A percentile compares a stretch with the other conserved stretches of the same genome.
Conservation (phyloP, 176 grass and related monocot species). For the Carex scoparia region DNA sequence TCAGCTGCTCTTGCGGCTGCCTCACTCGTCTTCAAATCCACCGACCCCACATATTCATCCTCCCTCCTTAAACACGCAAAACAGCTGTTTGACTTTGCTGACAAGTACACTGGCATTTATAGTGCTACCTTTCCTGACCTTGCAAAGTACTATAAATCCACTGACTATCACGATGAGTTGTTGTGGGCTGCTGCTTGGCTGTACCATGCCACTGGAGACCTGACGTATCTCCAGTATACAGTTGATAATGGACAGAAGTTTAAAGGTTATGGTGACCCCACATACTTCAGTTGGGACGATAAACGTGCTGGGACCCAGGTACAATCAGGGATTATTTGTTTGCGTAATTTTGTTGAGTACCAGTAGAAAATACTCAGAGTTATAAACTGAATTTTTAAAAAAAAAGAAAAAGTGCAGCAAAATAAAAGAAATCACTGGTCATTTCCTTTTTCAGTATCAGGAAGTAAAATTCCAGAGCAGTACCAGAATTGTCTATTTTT, state of each 20-base stretch:
- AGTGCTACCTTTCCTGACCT: slow-evolving; percentile 52
- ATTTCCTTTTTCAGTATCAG: neutral
- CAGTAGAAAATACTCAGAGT: neutral
- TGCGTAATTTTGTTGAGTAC: neutral
- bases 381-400: neutral
- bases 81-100: slow-evolving; percentile 58
- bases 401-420: neutral
- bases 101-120: slow-evolving; percentile 49
- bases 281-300: slow-evolving; percentile 90
- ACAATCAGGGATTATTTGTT: neutral
- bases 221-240: slow-evolving; percentile 55
- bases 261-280: slow-evolving; percentile 55
- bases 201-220: slow-evolving; percentile 70
- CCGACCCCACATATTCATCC: slow-evolving; percentile 36
- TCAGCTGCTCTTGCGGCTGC: slow-evolving; percentile 77
- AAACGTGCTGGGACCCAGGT: slow-evolving; percentile 74
- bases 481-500: neutral
- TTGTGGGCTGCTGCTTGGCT: slow-evolving; percentile 79
- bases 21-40: slow-evolving; percentile 57
- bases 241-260: slow-evolving; percentile 52
- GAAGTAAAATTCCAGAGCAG: neutral
- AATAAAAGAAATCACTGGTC: neutral
- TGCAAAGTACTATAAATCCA: slow-evolving; percentile 68
- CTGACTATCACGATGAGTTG: slow-evolving; percentile 72
- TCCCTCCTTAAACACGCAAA: slow-evolving; percentile 59